These are phyloP conservation scores for Nyssa sinensis DNA, from an alignment of 148 eudicot genomes.

Conservation along the genomic window DNA sequence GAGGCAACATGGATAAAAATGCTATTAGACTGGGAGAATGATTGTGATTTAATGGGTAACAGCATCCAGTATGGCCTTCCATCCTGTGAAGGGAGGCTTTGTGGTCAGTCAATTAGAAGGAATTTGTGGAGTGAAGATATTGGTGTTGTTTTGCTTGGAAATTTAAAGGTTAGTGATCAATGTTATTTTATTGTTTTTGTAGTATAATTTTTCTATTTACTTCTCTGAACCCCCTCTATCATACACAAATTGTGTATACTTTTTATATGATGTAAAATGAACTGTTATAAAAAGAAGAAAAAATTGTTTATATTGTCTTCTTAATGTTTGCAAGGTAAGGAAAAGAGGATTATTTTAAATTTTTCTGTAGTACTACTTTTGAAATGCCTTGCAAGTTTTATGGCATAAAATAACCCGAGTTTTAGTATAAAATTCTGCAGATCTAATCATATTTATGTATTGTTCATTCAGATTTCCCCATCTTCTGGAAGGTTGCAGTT, in stretches of 20 bases:
- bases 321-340: too few species aligned
- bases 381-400: too few species aligned
- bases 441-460: conserved; percentile 5
- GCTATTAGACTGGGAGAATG: conserved; percentile 26
- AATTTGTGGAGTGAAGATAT: conserved; percentile 53
- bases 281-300: too few species aligned
- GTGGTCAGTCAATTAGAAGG: conserved; percentile 37
- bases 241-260: conserved; percentile 6
- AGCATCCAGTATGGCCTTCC: conserved; percentile 24
- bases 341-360: not conserved
- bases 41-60: conserved; percentile 25
- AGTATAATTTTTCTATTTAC: not conserved
- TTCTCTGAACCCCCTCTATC: conserved; percentile 3
- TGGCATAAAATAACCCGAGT: not conserved
- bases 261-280: too few species aligned
- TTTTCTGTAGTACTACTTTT: too few species aligned
- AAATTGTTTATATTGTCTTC: too few species aligned
- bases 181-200: not conserved
- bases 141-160: conserved; percentile 68
- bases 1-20: conserved; percentile 47
- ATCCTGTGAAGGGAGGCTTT: conserved; percentile 32
- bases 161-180: conserved; percentile 46
- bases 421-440: not conserved
- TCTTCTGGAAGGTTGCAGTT: conserved; percentile 77
- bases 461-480: conserved; percentile 52